Evolutionary conservation across 306 rosid genomes (phyloP).

Genomic region (Echinosophora koreensis): DNA sequence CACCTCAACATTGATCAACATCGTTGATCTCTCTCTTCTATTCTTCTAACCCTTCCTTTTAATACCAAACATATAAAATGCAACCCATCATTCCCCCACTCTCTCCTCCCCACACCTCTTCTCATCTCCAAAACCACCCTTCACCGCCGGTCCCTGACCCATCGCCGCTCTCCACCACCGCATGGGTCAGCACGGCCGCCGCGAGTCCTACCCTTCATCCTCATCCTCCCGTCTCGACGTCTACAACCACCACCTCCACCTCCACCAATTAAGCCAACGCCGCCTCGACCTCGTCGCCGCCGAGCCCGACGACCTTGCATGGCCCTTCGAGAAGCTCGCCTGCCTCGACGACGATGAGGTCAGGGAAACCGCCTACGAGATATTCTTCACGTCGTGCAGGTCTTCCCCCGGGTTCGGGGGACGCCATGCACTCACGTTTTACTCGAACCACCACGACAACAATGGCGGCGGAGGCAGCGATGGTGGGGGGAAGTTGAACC

Average conservation of each 20-base stretch:
- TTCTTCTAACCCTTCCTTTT: slow-evolving; percentile 18
- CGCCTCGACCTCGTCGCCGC: slow-evolving; percentile 8
- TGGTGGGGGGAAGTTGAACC: slow-evolving; percentile 43
- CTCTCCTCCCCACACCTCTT: slow-evolving; percentile 51
- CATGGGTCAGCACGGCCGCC: slow-evolving; percentile 92
- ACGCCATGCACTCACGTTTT: slow-evolving; percentile 74
- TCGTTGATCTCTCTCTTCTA: neutral
- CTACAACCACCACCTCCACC: neutral
- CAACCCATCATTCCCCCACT: slow-evolving; percentile 11
- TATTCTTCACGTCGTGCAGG: slow-evolving; percentile 57
- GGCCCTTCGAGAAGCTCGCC: slow-evolving; percentile 45
- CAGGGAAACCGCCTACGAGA: slow-evolving; percentile 57
- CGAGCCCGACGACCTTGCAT: slow-evolving; percentile 19
- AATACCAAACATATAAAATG: slow-evolving; percentile 35
- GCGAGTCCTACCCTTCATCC: slow-evolving; percentile 65
- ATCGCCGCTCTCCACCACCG: neutral
- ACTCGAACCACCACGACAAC: slow-evolving; percentile 50
- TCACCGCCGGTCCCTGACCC: slow-evolving; percentile 40
- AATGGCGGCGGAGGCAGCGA: neutral
- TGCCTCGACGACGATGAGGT: slow-evolving; percentile 24
- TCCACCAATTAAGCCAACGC: neutral
- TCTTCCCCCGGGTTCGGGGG: slow-evolving; percentile 81
- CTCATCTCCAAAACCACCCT: neutral
- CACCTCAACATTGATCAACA: slow-evolving; percentile 11
- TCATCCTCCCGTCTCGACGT: slow-evolving; percentile 48